These are phyloP conservation scores for Lithocarpus polystachyus DNA, from an alignment of 306 rosid species.

Conservation along the genomic window DNA sequence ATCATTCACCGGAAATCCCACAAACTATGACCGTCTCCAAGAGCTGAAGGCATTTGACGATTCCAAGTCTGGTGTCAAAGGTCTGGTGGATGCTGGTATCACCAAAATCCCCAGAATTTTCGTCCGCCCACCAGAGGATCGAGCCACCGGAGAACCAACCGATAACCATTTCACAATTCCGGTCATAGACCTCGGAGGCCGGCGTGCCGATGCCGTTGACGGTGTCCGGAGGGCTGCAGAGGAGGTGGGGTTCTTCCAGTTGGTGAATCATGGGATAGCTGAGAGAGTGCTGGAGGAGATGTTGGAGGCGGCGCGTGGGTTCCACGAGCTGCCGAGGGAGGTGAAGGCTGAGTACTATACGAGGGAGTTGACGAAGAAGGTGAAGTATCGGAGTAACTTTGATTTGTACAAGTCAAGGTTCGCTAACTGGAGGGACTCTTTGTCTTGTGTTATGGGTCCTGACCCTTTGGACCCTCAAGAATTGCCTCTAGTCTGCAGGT, in stretches of 20 bases:
- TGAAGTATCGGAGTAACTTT: slow-evolving; percentile 40
- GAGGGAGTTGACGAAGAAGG: slow-evolving; percentile 32
- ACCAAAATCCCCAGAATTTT: slow-evolving; percentile 32
- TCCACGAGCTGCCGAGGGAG: slow-evolving; percentile 43
- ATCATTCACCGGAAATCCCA: not conserved
- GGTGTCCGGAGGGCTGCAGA: slow-evolving; percentile 32
- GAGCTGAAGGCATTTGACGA: slow-evolving; percentile 38
- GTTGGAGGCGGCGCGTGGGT: slow-evolving; percentile 37
- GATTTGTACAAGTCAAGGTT: slow-evolving; percentile 38
- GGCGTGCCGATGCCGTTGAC: slow-evolving; percentile 5
- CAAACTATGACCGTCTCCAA: slow-evolving; percentile 13
- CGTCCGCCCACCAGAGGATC: slow-evolving; percentile 18
- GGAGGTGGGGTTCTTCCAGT: slow-evolving; percentile 42
- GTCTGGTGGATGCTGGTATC: slow-evolving; percentile 35
- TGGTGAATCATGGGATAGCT: slow-evolving; percentile 46
- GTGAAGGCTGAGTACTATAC: slow-evolving; percentile 35
- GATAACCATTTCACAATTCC: slow-evolving; percentile 28
- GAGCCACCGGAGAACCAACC: not conserved
- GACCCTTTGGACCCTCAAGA: slow-evolving; percentile 23
- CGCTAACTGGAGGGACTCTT: slow-evolving; percentile 50
- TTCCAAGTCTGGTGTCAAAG: slow-evolving; percentile 42
- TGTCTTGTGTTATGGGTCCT: slow-evolving; percentile 41
- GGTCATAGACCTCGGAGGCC: slow-evolving; percentile 23
- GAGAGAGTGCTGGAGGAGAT: slow-evolving; percentile 21
- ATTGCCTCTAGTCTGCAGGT: slow-evolving; percentile 42